Evolutionary conservation across 805 yeast species (phyloP).

Genomic region (Sugiyamaella valdiviana): DNA sequence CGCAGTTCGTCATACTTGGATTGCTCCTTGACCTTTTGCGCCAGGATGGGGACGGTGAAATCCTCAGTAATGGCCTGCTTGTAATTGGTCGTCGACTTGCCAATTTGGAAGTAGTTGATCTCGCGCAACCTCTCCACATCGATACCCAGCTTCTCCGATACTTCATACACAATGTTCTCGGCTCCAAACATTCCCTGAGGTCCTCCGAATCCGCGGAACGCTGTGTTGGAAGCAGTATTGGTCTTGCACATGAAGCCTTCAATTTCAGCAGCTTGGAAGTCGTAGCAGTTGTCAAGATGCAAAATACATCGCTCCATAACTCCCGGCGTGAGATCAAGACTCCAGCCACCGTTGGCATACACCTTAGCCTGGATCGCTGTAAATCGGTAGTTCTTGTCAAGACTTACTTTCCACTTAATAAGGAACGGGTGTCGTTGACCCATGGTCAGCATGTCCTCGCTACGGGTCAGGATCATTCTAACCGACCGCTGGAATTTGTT

Average conservation of each 20-base stretch:
- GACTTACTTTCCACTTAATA: slow-evolving; percentile 38
- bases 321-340: slow-evolving; percentile 44
- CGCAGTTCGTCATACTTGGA: slow-evolving; percentile 33
- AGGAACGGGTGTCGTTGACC: slow-evolving; percentile 47
- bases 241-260: slow-evolving; percentile 39
- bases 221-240: slow-evolving; percentile 44
- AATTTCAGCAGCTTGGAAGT: slow-evolving; percentile 38
- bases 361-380: slow-evolving; percentile 36
- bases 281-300: slow-evolving; percentile 40
- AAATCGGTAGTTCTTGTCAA: slow-evolving; percentile 39
- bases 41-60: slow-evolving; percentile 36
- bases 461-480: slow-evolving; percentile 36
- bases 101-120: slow-evolving; percentile 33
- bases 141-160: slow-evolving; percentile 36
- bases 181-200: slow-evolving; percentile 45
- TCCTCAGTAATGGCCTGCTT: slow-evolving; percentile 39
- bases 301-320: slow-evolving; percentile 44
- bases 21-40: slow-evolving; percentile 33
- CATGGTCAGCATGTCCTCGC: slow-evolving; percentile 41
- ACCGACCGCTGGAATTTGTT: slow-evolving; percentile 39
- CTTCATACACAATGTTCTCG: slow-evolving; percentile 37
- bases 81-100: slow-evolving; percentile 34
- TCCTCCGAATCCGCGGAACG: slow-evolving; percentile 46
- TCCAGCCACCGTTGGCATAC: slow-evolving; percentile 45
- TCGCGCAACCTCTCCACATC: slow-evolving; percentile 38